Conservation (phyloP, 495 filamentous ascomycete genomes). For the Aspergillus baeticus region DNA sequence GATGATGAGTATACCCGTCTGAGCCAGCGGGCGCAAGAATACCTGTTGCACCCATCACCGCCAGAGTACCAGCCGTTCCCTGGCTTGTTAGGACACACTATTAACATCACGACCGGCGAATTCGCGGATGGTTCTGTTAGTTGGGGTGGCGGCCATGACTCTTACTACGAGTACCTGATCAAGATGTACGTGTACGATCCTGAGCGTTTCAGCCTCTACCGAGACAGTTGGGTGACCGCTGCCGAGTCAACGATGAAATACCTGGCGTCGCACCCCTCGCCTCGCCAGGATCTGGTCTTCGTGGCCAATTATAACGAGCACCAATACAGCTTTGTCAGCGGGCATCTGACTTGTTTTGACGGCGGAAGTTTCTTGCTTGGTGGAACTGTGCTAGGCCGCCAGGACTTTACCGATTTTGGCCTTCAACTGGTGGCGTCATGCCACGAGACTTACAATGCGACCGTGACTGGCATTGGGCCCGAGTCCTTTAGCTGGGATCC, state of each 20-base stretch:
- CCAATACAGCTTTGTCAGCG: conserved; percentile 48
- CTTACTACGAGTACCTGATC: conserved; percentile 89
- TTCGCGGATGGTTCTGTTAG: conserved; percentile 68
- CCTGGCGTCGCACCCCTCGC: conserved; percentile 67
- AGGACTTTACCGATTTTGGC: conserved; percentile 72
- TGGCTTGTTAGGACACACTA: conserved; percentile 69
- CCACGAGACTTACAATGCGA: conserved; percentile 68
- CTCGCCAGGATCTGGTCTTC: conserved; percentile 73
- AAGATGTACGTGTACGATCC: conserved; percentile 91
- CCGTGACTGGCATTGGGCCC: conserved; percentile 73
- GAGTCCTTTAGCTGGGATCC: conserved; percentile 75
- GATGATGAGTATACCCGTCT: conserved; percentile 64
- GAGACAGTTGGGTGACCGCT: conserved; percentile 73
- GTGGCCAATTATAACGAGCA: conserved; percentile 59
- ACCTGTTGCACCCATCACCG: conserved; percentile 68
- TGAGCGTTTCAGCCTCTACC: conserved; percentile 58
- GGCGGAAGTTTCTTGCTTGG: conserved; percentile 87
- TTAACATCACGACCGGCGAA: conserved; percentile 61
- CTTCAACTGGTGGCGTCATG: conserved; percentile 72
- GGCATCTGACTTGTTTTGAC: conserved; percentile 80
- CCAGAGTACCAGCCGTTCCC: conserved; percentile 68
- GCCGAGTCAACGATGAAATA: conserved; percentile 74
- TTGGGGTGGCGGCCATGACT: conserved; percentile 81
- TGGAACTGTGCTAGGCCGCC: conserved; percentile 63
- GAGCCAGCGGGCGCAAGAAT: conserved; percentile 66